Conservation (phyloP, 2,329 filamentous ascomycete species). For the Colletotrichum melonis region DNA sequence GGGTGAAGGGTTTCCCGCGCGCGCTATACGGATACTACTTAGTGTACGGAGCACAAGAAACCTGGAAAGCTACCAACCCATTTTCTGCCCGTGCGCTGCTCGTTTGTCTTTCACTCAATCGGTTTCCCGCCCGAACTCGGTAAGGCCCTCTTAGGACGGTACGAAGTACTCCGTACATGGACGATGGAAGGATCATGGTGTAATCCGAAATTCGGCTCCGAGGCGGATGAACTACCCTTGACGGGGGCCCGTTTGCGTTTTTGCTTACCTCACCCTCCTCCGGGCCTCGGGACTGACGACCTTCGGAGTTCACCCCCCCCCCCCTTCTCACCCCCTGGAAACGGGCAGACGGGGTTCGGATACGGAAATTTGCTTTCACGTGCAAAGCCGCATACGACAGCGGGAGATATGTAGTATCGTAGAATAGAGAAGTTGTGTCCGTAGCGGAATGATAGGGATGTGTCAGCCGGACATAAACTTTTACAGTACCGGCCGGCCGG, state of each 20-base stretch:
- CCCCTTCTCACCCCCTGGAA: no score
- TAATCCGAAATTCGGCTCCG: neutral
- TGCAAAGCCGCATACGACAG: neutral
- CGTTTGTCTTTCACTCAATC: neutral
- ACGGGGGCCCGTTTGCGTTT: no score
- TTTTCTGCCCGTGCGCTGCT: neutral
- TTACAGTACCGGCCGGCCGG: neutral
- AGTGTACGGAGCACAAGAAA: neutral
- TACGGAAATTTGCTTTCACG: neutral
- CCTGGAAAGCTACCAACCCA: neutral
- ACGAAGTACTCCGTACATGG: neutral
- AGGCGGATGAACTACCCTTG: neutral
- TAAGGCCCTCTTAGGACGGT: neutral
- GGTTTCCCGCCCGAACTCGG: neutral
- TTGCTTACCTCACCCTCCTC: neutral
- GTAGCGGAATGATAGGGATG: neutral
- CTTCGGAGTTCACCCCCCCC: neutral
- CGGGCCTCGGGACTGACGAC: no score
- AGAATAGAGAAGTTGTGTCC: neutral
- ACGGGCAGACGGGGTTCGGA: neutral
- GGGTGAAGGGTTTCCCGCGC: no score
- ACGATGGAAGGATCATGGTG: neutral
- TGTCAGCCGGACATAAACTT: neutral
- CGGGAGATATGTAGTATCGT: neutral
- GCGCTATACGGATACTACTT: no score